These are phyloP conservation scores for Teratosphaeria zuluensis DNA, from an alignment of 2,329 filamentous ascomycete species.

Conservation along the genomic window DNA sequence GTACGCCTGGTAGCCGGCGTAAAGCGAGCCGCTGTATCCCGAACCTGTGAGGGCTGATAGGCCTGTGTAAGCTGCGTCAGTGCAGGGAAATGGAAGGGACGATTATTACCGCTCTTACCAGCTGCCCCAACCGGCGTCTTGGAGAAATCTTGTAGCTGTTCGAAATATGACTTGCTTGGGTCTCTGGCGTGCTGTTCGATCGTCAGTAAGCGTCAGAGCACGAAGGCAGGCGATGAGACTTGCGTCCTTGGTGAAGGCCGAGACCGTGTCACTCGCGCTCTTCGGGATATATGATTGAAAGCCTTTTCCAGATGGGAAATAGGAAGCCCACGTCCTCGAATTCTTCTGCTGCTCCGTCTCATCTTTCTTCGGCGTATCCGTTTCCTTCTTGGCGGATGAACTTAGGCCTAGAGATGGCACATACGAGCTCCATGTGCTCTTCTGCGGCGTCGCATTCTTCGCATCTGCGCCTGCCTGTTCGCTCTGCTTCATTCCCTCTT, in stretches of 20 bases:
- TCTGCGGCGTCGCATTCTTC: slow-evolving; percentile 14
- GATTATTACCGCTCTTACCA: slow-evolving; percentile 17
- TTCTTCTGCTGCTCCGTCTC: slow-evolving; percentile 26
- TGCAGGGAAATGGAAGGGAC: slow-evolving; percentile 6
- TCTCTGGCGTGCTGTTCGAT: slow-evolving; percentile 31
- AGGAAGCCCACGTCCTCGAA: slow-evolving; percentile 36
- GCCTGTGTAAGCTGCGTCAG: slow-evolving; percentile 18
- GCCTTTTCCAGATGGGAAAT: slow-evolving; percentile 38
- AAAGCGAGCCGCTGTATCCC: slow-evolving; percentile 38
- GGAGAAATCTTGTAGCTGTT: slow-evolving; percentile 41
- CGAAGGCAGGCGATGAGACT: slow-evolving; percentile 4
- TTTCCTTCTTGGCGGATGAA: slow-evolving; percentile 1
- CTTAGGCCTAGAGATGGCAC: slow-evolving; percentile 16
- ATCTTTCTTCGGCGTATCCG: slow-evolving; percentile 17
- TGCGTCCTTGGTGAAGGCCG: slow-evolving; percentile 34
- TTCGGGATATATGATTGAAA: slow-evolving; percentile 41
- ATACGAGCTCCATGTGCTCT: slow-evolving; percentile 24
- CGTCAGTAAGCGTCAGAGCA: background rate
- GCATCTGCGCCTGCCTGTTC: slow-evolving; percentile 10
- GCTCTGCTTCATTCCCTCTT: slow-evolving; percentile 14
- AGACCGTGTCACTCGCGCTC: slow-evolving; percentile 28
- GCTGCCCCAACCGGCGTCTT: slow-evolving; percentile 43
- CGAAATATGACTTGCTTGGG: slow-evolving; percentile 38
- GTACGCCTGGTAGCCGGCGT: slow-evolving; percentile 41
- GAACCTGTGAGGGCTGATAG: slow-evolving; percentile 35